Conservation (phyloP, 805 yeast species). For the Metschnikowia gelsemii region DNA sequence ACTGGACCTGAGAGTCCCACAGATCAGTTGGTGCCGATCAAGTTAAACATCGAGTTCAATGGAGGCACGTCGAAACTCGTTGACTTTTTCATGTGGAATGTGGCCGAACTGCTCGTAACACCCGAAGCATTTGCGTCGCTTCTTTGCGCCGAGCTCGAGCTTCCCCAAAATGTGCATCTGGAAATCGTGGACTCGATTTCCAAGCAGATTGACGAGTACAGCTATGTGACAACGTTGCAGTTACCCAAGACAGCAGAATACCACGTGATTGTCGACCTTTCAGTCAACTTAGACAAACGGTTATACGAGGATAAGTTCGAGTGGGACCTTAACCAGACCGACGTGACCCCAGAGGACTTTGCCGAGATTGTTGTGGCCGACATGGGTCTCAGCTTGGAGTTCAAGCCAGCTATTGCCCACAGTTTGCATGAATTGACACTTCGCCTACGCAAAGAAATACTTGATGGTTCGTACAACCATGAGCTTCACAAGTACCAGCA, state of each 20-base stretch:
- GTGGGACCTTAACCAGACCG: constrained; percentile 70
- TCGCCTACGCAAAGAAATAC: constrained; percentile 75
- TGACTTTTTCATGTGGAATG: constrained; percentile 75
- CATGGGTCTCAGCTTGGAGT: constrained; percentile 80
- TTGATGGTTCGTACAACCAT: constrained; percentile 53
- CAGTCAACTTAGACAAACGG: constrained; percentile 79
- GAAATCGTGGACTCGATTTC: constrained; percentile 69
- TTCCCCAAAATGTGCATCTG: constrained; percentile 62
- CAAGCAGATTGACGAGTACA: constrained; percentile 77
- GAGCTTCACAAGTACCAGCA: constrained; percentile 45
- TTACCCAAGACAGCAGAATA: constrained; percentile 57
- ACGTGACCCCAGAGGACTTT: constrained; percentile 76
- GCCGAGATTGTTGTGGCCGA: constrained; percentile 82
- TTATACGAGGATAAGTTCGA: constrained; percentile 90
- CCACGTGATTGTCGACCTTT: constrained; percentile 76
- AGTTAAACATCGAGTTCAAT: constrained; percentile 59
- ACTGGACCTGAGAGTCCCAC: not conserved
- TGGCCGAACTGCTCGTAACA: constrained; percentile 60
- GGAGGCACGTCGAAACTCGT: constrained; percentile 47
- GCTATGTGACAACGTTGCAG: constrained; percentile 59
- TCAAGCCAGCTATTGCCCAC: constrained; percentile 84
- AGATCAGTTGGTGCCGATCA: constrained; percentile 62
- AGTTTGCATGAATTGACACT: constrained; percentile 78
- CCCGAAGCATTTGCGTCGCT: constrained; percentile 75
- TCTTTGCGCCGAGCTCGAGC: constrained; percentile 79